Evolutionary conservation across 2,329 filamentous ascomycete species (phyloP), one percentile per base, ranked within the genome.

Genomic region (Clarireedia sp.): DNA sequence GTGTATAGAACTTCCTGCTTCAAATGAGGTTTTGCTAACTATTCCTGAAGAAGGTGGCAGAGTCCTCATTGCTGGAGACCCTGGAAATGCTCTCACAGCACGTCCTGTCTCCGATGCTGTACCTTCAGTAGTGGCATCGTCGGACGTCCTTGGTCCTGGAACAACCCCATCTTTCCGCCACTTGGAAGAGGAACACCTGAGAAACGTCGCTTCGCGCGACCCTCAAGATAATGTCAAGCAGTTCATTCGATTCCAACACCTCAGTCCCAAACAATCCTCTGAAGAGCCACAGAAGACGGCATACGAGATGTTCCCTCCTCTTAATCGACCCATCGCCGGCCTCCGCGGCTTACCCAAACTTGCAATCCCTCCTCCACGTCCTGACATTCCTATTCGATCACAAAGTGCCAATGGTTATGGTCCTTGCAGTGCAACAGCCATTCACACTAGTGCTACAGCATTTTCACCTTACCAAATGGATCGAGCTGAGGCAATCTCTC

Each of bases 141-240:
- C 91, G 1, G 92, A 96, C 70, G 79, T 95, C 10, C 79, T 97
- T 60, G 91, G 90, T 2, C 86, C 88, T 5, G 80, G 80, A 7
- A 71, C 79, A 47, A 69, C 84, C 12, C 78, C 86, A 21, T 77
- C 84, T 23, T 77, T 91, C 57, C 78, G 81, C 57, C 81, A 84
- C 60, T 79, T 96, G 38, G 85, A 90, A 64, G 85, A 90, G 69
- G 82, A 86, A 48, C 79, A 78, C 43, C 82, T 96, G 16, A 82
- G 83, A 56, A 82, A 78, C 59, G 69, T 96, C 33, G 79, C 87
- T 66, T 75, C 77, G 17, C 80, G 87, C 52, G 90, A 96, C 67
- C 88, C 91, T 5, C 91, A 95, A 70, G 91, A 96, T 72, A 95
- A 92, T 64, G 90, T 97, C 37, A 85, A 89, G 66, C 89, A 95